These are phyloP conservation scores for Gnomoniopsis smithogilvyi DNA, from an alignment of 2,329 filamentous ascomycete genomes.

Conservation along the genomic window DNA sequence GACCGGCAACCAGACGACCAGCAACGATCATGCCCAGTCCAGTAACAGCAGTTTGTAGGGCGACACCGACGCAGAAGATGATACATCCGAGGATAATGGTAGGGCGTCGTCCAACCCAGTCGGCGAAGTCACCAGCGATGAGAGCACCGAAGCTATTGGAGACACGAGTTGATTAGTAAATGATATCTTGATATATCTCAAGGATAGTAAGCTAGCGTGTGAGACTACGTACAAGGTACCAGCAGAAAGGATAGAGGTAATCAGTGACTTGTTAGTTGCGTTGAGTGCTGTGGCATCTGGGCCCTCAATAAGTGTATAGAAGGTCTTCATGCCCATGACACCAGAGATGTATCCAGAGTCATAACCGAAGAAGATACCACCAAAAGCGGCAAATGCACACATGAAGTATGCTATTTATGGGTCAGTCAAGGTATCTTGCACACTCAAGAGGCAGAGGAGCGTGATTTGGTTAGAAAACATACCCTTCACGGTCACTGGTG, in stretches of 20 bases:
- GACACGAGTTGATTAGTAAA: neutral
- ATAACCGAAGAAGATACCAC: conserved; percentile 59
- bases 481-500: conserved; percentile 53
- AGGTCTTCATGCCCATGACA: conserved; percentile 36
- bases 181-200: neutral
- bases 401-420: conserved; percentile 45
- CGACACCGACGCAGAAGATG: conserved; percentile 57
- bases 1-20: conserved; percentile 62
- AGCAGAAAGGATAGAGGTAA: conserved; percentile 63
- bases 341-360: conserved; percentile 57
- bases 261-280: conserved; percentile 37
- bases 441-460: neutral
- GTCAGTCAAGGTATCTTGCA: neutral
- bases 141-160: conserved; percentile 50
- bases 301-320: conserved; percentile 35
- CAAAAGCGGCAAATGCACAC: conserved; percentile 59
- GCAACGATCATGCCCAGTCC: conserved; percentile 54
- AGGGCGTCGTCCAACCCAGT: conserved; percentile 58
- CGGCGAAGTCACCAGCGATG: conserved; percentile 62
- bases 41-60: conserved; percentile 55
- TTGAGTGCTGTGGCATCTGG: conserved; percentile 25
- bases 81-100: conserved; percentile 58
- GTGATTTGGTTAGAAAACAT: neutral
- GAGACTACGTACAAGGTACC: conserved; percentile 45
- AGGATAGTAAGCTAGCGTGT: neutral